Conservation (phyloP, 2,329 filamentous ascomycete genomes). For the Aspergillus costaricaensis region DNA sequence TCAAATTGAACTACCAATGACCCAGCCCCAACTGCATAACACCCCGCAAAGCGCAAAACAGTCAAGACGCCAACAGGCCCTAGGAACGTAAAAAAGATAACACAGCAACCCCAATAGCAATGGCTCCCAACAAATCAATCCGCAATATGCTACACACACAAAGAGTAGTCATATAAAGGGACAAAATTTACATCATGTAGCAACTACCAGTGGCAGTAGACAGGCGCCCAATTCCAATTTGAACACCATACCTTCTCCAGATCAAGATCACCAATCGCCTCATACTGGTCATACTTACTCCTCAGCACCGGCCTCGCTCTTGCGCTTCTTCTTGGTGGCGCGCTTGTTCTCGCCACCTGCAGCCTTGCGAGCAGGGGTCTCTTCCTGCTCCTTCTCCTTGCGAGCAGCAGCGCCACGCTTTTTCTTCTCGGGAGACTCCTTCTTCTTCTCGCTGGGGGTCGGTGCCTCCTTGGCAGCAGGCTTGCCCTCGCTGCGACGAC, state of each 20-base stretch:
- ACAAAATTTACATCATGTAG: slow-evolving; percentile 3
- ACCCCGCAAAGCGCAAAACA: slow-evolving; percentile 4
- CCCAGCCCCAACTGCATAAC: not conserved
- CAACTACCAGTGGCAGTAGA: not conserved
- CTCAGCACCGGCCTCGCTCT: slow-evolving; percentile 42
- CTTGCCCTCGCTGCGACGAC: slow-evolving; percentile 46
- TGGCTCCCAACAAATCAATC: not conserved
- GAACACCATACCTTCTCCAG: not conserved
- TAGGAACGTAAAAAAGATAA: not conserved
- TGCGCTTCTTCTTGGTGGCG: slow-evolving; percentile 48
- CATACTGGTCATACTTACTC: slow-evolving; percentile 19
- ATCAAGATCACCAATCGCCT: not conserved
- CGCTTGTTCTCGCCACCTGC: slow-evolving; percentile 37
- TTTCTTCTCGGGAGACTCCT: slow-evolving; percentile 38
- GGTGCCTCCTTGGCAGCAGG: slow-evolving; percentile 33
- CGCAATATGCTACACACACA: slow-evolving; percentile 6
- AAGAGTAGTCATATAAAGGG: not conserved
- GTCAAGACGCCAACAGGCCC: slow-evolving; percentile 3
- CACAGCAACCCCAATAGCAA: not conserved
- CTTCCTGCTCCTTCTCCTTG: slow-evolving; percentile 33
- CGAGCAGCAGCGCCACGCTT: slow-evolving; percentile 26
- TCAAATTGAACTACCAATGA: not conserved
- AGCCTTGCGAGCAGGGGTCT: slow-evolving; percentile 31
- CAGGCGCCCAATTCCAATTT: not conserved
- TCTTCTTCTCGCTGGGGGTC: slow-evolving; percentile 25